Base-by-base conservation (phyloP, 306 rosid species). In the Cucumis cinereus region DNA sequence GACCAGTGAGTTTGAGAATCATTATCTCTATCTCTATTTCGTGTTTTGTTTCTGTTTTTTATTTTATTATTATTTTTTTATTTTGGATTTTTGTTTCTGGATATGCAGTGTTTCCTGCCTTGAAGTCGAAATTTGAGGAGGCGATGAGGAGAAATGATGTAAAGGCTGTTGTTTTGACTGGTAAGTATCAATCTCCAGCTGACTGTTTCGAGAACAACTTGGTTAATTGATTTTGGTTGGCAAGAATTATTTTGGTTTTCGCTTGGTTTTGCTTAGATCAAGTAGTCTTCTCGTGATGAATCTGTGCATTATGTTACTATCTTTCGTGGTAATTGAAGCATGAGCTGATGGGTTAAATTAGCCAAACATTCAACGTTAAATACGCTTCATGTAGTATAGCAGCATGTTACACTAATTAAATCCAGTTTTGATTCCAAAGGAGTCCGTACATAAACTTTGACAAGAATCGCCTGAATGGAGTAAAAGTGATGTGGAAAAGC, bases 91-190 rank as follows among this genome's bases (percentile, higher is more conserved):
- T 61, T 24, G 64, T 16, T 62, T 47, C 19, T 75, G 80, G 79
- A 15, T 4, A 13, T 56, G 77, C 83, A 93, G 98, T 91, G 77
- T 81, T 91, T 12, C 75, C 15, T 50, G 89, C 82, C 52, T 79
- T 95, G 93, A 88, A 88, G 90, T 83, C 88, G 53, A 92, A 82
- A 82, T 90, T 92, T 62, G 86, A 77, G 1, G 98, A 92, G 83
- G 99, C 93, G 12, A 86, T 79, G 20, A 82, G 86, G 79, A 86
- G 99, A 70, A 86, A 85, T 83, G 99, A 95, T 77, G 98, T 95
- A 56, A 88, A 77, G 84, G 99, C 98, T 74, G 76, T 95, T 57
- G 97, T 95, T 79, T 84, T 95, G 84, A 90, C 97, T 43, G 99
- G 99, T 95, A 82, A 73, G 24, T 73, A 77, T 49, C 33, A 17